phyloP scores from a whole-genome alignment of 1,284 basidiomycete genomes.

The Earliella scabrosa region DNA sequence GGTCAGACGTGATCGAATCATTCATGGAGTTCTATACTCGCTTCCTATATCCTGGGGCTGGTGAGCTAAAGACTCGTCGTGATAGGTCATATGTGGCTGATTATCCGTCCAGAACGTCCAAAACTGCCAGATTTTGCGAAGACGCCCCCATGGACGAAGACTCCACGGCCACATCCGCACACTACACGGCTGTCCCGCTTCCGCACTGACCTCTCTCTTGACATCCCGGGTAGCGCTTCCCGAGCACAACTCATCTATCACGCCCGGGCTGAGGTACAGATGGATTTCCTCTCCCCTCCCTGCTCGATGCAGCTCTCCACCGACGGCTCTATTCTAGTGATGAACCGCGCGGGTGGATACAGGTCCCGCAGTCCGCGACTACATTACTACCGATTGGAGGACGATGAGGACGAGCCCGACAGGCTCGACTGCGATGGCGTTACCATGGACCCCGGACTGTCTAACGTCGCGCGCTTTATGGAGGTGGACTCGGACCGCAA shows the following conservation, averaged over 20 bases:
- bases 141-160: slow-evolving; percentile 19
- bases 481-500: slow-evolving; percentile 21
- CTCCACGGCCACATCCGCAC: slow-evolving; percentile 32
- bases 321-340: slow-evolving; percentile 30
- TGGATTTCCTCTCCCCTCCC: neutral
- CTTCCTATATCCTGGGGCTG: slow-evolving; percentile 1
- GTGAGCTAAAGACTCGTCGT: no score
- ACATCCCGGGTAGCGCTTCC: slow-evolving; percentile 24
- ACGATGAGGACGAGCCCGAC: slow-evolving; percentile 12
- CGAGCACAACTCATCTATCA: slow-evolving; percentile 38
- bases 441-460: slow-evolving; percentile 8
- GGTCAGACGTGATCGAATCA: slow-evolving; percentile 5
- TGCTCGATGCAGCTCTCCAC: slow-evolving; percentile 28
- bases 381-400: slow-evolving; percentile 30
- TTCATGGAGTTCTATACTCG: slow-evolving; percentile 9
- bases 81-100: no score
- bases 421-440: slow-evolving; percentile 1
- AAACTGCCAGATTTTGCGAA: slow-evolving; percentile 2
- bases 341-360: slow-evolving; percentile 36
- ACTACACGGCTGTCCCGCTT: slow-evolving; percentile 42
- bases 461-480: slow-evolving; percentile 7
- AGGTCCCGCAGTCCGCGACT: slow-evolving; percentile 39
- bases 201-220: slow-evolving; percentile 23
- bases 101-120: neutral
- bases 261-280: slow-evolving; percentile 38